Base-by-base conservation (phyloP, 169 alveolate species). In the Ichthyophthirius multifiliis region DNA sequence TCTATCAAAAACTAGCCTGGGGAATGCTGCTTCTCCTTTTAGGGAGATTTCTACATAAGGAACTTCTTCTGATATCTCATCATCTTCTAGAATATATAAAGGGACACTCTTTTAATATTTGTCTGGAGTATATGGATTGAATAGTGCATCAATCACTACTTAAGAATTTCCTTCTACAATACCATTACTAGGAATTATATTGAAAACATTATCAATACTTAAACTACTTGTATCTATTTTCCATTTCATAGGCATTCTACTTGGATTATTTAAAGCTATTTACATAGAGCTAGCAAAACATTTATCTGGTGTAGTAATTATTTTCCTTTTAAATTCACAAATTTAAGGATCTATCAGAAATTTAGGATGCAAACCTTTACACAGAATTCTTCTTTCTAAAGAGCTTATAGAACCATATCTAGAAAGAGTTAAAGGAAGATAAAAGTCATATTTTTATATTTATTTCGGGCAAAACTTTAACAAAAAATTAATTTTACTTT, bases 21-120 rank as follows among this genome's bases (percentile, higher is more conserved):
- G 98, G 23, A 93, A 94, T 1, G 96, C 87, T 9, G 98, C 98
- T 88, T 94, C 96, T 13, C 99, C 99, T 83, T 90, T 93, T 80
- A 96, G 84, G 48, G 90, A 91, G 64, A 92, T 27, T 83, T 87
- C 83, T 62, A 87, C 74, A 82, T 94, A 94, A n/a, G 97, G 94
- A 77, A 83, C 90, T 74, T 94, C 95, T 35, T 89, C 89, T 4
- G 83, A 71, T 3, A 67, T 43, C 43, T 62, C 62, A 39, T 43
- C 79, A 45, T 76, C 82, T 41, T 73, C 84, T 37, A 92, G 93
- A 43, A 93, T 76, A 79, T 86, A 93, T n/a, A 95, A 91, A 18
- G 96, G 95, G 15, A 95, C 90, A 74, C 82, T 83, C 13, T 88
- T 81, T 76, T 76, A 67, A 77, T 92, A 94, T 18, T 90, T 92